phyloP scores from a whole-genome alignment of 257 asterid species.

The Nicotiana attenuata region DNA sequence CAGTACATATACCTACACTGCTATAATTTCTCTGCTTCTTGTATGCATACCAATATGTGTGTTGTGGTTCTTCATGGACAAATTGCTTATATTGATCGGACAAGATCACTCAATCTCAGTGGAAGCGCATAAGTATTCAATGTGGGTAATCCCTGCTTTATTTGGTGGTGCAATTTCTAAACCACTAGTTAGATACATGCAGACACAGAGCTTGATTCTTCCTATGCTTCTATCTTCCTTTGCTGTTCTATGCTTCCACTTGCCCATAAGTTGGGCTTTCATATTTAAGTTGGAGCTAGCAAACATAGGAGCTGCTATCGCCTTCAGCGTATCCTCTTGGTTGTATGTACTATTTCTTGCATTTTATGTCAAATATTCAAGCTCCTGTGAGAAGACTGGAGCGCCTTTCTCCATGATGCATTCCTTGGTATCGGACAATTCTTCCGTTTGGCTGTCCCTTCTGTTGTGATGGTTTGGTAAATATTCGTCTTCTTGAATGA shows the following conservation, averaged over 20 bases:
- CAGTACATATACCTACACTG: slow-evolving; percentile 37
- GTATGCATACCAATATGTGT: slow-evolving; percentile 45
- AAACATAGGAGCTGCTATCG: slow-evolving; percentile 45
- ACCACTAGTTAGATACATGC: slow-evolving; percentile 52
- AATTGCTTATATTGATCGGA: slow-evolving; percentile 31
- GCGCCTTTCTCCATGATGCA: slow-evolving; percentile 34
- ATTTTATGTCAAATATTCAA: slow-evolving; percentile 32
- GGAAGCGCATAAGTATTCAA: slow-evolving; percentile 37
- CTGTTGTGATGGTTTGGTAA: slow-evolving; percentile 72
- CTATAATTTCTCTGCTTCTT: slow-evolving; percentile 37
- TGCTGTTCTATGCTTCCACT: slow-evolving; percentile 42
- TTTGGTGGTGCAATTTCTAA: slow-evolving; percentile 44
- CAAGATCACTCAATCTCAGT: slow-evolving; percentile 46
- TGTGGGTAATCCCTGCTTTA: slow-evolving; percentile 43
- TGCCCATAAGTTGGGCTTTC: slow-evolving; percentile 43
- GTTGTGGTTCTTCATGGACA: slow-evolving; percentile 48
- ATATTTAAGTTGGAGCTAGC: slow-evolving; percentile 35
- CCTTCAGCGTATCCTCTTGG: slow-evolving; percentile 50
- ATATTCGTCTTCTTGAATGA: background rate
- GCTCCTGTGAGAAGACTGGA: slow-evolving; percentile 36
- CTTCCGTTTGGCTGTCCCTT: slow-evolving; percentile 52
- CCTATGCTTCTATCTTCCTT: slow-evolving; percentile 47
- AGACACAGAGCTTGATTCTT: slow-evolving; percentile 47
- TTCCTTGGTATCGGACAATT: slow-evolving; percentile 36
- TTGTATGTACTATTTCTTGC: slow-evolving; percentile 42